Conservation (phyloP, 768 basidiomycete species). For the Podaxis pistillaris region DNA sequence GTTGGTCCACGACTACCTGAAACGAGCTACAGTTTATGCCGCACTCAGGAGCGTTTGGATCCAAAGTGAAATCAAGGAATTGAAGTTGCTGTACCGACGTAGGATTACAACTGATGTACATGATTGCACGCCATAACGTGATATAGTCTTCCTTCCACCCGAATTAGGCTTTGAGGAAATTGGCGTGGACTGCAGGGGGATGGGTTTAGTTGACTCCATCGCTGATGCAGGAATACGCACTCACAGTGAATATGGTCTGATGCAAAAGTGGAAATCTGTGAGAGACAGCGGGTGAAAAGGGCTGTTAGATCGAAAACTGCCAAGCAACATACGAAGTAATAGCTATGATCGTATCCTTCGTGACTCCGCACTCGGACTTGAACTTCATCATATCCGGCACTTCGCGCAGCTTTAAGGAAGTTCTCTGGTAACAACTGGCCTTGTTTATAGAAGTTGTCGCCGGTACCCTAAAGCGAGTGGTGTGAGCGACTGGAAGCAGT, state of each 20-base stretch:
- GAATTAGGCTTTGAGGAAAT: slow-evolving; percentile 72
- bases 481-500: background rate
- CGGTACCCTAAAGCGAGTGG: slow-evolving; percentile 56
- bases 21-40: slow-evolving; percentile 60
- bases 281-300: background rate
- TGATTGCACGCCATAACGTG: background rate
- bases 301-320: background rate
- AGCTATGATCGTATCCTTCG: slow-evolving; percentile 85
- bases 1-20: slow-evolving; percentile 52
- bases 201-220: slow-evolving; percentile 7
- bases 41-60: slow-evolving; percentile 73
- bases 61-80: slow-evolving; percentile 51
- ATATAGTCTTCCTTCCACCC: background rate
- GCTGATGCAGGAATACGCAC: slow-evolving; percentile 27
- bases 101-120: slow-evolving; percentile 36
- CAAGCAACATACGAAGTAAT: slow-evolving; percentile 68
- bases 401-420: slow-evolving; percentile 76
- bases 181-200: slow-evolving; percentile 69
- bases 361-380: slow-evolving; percentile 80
- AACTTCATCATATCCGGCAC: slow-evolving; percentile 67
- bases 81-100: slow-evolving; percentile 59
- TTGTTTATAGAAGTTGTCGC: slow-evolving; percentile 80
- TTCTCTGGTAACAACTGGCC: slow-evolving; percentile 90
- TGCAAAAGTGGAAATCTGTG: slow-evolving; percentile 85
- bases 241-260: slow-evolving; percentile 87